Conservation (phyloP, 139 green algal species). For the Chlorella ohadii region DNA sequence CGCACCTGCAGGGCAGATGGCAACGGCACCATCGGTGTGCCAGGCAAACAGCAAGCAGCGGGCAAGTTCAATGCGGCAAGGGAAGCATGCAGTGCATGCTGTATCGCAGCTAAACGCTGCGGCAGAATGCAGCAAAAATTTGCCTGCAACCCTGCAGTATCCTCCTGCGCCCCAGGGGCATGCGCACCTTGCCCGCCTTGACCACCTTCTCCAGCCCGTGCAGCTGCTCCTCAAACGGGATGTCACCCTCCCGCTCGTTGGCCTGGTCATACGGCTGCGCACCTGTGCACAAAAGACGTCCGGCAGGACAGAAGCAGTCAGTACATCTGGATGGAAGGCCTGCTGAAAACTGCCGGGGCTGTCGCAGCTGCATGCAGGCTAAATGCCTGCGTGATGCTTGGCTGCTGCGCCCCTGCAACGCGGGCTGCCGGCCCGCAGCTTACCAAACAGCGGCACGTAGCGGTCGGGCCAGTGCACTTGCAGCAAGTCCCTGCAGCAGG, state of each 20-base stretch:
- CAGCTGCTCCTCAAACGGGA: conserved; percentile 94
- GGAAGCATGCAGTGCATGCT: no score
- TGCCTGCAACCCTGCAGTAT: no score
- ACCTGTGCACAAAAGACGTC: conserved; percentile 43
- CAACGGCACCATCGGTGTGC: no score
- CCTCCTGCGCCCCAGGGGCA: no score
- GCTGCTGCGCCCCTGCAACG: no score
- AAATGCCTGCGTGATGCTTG: no score
- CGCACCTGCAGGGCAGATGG: conserved; percentile 65
- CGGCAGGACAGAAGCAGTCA: neutral
- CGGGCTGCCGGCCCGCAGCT: neutral
- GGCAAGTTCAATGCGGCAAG: no score
- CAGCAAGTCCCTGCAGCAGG: conserved; percentile 40
- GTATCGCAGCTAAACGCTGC: no score
- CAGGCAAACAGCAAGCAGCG: neutral
- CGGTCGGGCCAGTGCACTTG: conserved; percentile 60
- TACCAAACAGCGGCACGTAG: conserved; percentile 87
- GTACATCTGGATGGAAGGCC: neutral
- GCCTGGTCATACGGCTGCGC: conserved; percentile 63
- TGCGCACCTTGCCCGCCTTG: conserved; percentile 54
- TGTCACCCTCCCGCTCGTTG: conserved; percentile 61
- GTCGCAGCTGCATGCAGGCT: no score
- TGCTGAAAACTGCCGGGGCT: no score
- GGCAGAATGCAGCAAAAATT: no score
- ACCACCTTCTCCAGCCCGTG: conserved; percentile 80